A percentile compares a stretch with the other conserved stretches of the same genome.
These are phyloP conservation scores for Thraustotheca clavata DNA, from an alignment of 352 stramenopile genomes.

Conservation along the genomic window DNA sequence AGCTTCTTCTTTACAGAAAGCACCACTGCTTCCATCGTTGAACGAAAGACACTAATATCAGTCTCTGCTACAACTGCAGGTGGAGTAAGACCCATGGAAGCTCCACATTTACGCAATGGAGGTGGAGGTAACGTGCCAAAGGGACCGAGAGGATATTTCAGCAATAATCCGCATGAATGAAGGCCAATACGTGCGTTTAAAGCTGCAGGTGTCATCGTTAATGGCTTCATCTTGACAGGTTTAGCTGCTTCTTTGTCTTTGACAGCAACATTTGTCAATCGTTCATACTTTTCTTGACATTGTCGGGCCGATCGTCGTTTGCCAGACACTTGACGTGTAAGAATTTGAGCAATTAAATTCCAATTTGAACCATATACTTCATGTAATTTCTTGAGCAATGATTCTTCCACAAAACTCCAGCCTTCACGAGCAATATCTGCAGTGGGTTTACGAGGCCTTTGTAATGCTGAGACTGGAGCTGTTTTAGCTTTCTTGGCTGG, in stretches of 20 bases:
- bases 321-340: slow-evolving; percentile 63
- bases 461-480: slow-evolving; percentile 21
- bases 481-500: slow-evolving; percentile 57
- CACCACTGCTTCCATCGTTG: slow-evolving; percentile 13
- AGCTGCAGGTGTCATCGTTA: slow-evolving; percentile 7
- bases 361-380: slow-evolving; percentile 82
- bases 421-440: slow-evolving; percentile 42
- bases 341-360: slow-evolving; percentile 78
- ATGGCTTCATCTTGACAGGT: slow-evolving; percentile 16
- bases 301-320: slow-evolving; percentile 70
- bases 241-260: slow-evolving; percentile 19
- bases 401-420: slow-evolving; percentile 68
- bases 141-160: slow-evolving; percentile 9
- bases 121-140: slow-evolving; percentile 16
- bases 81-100: neutral
- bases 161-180: slow-evolving; percentile 7
- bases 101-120: slow-evolving; percentile 3
- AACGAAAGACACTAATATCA: slow-evolving; percentile 11
- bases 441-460: slow-evolving; percentile 45
- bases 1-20: slow-evolving; percentile 34
- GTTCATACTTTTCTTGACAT: slow-evolving; percentile 54
- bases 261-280: slow-evolving; percentile 13
- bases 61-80: slow-evolving; percentile 7
- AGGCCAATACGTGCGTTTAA: slow-evolving; percentile 10
- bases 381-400: slow-evolving; percentile 75